Evolutionary conservation across 1,284 basidiomycete species (phyloP).

Genomic region (Paramarasmius palmivorus): DNA sequence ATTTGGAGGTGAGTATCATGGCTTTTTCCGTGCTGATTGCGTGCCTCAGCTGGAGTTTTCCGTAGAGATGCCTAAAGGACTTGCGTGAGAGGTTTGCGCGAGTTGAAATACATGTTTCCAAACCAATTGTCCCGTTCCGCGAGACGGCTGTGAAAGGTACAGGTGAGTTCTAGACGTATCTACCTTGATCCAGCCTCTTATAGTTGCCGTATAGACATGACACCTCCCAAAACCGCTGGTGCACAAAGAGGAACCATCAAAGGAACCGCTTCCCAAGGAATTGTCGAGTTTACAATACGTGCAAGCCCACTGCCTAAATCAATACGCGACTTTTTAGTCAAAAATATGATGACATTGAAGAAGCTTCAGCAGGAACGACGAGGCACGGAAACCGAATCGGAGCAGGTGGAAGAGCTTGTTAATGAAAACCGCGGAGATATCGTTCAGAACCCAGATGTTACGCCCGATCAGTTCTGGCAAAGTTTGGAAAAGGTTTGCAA

Average conservation of each 20-base stretch:
- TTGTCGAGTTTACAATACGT: conserved; percentile 84
- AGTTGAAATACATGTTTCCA: conserved; percentile 90
- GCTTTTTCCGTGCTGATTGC: not conserved
- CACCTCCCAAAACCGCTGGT: conserved; percentile 75
- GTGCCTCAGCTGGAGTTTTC: not conserved
- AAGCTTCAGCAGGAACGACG: conserved; percentile 51
- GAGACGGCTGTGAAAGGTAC: conserved; percentile 87
- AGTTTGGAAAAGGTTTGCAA: conserved; percentile 66
- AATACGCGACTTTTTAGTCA: conserved; percentile 75
- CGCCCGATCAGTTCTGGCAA: conserved; percentile 82
- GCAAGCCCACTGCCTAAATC: conserved; percentile 75
- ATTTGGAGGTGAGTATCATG: conserved; percentile 78
- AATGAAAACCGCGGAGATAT: conserved; percentile 60
- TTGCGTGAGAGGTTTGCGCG: conserved; percentile 93
- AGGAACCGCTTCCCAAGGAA: conserved; percentile 37
- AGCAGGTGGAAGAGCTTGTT: conserved; percentile 35
- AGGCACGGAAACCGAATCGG: conserved; percentile 23
- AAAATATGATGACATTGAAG: conserved; percentile 66
- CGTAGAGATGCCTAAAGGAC: conserved; percentile 91
- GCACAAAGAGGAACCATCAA: conserved; percentile 60
- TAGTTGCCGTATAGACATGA: conserved; percentile 69
- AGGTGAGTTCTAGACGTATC: conserved; percentile 43
- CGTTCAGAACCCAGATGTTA: conserved; percentile 61
- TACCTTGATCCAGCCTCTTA: not conserved
- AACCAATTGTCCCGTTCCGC: conserved; percentile 97